Conservation (phyloP, 202 grass and related monocot genomes). For the Zoysia matrella region DNA sequence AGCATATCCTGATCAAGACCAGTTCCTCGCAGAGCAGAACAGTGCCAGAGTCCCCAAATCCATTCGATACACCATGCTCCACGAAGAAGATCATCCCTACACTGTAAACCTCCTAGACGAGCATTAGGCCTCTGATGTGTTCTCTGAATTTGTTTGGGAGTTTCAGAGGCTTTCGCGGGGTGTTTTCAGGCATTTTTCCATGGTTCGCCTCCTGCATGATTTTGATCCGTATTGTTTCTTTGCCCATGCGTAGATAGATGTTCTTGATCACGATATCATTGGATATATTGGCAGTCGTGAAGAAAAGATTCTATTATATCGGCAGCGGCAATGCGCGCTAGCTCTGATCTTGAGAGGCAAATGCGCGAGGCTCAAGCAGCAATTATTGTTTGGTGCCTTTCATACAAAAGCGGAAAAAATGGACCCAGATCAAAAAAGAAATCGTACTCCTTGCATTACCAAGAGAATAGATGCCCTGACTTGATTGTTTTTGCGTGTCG, state of each 20-base stretch:
- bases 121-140: slow-evolving; percentile 6
- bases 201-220: background rate
- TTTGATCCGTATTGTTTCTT: background rate
- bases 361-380: background rate
- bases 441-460: slow-evolving; percentile 38
- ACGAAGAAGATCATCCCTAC: slow-evolving; percentile 31
- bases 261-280: slow-evolving; percentile 13
- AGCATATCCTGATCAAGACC: background rate
- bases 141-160: slow-evolving; percentile 6
- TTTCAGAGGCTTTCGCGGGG: background rate
- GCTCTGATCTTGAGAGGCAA: slow-evolving; percentile 28
- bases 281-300: too few relatives aligned
- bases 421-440: slow-evolving; percentile 41
- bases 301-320: slow-evolving; percentile 28
- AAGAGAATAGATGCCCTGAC: too few relatives aligned
- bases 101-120: slow-evolving; percentile 34
- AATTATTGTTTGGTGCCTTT: slow-evolving; percentile 55
- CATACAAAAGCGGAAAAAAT: slow-evolving; percentile 49
- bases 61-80: slow-evolving; percentile 43
- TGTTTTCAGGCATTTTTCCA: background rate
- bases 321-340: background rate
- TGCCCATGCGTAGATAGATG: slow-evolving; percentile 33
- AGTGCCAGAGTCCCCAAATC: background rate
- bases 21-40: background rate
- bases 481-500: slow-evolving; percentile 5